These are phyloP conservation scores for Candida yuanshanica DNA, from an alignment of 805 yeast species.

Conservation along the genomic window DNA sequence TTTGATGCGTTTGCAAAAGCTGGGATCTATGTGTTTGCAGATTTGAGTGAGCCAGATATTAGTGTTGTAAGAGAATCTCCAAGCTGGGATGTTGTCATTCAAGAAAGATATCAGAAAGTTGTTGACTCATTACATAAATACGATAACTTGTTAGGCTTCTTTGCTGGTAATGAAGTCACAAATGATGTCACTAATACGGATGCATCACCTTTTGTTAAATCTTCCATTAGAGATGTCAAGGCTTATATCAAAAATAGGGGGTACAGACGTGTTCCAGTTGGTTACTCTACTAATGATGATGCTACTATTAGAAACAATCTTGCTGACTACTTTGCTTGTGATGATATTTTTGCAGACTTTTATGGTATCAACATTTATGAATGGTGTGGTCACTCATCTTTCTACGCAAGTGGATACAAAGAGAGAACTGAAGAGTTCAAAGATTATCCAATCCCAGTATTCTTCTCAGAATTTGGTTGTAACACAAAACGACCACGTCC, in stretches of 20 bases:
- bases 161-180: conserved; percentile 96
- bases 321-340: conserved; percentile 86
- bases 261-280: conserved; percentile 84
- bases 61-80: conserved; percentile 80
- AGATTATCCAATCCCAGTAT: conserved; percentile 63
- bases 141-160: conserved; percentile 83
- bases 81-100: conserved; percentile 66
- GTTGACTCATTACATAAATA: conserved; percentile 76
- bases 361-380: conserved; percentile 85
- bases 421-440: conserved; percentile 57
- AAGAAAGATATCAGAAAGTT: conserved; percentile 73
- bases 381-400: conserved; percentile 75
- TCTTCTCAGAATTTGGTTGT: conserved; percentile 82
- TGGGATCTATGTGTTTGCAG: conserved; percentile 89
- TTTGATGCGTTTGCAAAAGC: conserved; percentile 71
- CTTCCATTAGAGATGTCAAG: conserved; percentile 89
- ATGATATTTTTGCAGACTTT: conserved; percentile 60
- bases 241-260: conserved; percentile 58
- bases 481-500: conserved; percentile 60
- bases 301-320: conserved; percentile 68
- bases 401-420: conserved; percentile 58
- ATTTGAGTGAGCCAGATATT: conserved; percentile 76
- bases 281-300: conserved; percentile 91
- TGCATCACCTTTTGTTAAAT: conserved; percentile 92
- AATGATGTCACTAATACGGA: conserved; percentile 78